phyloP scores from a whole-genome alignment of 225 moss, liverwort and hornwort species.

The Bryum argenteum region DNA sequence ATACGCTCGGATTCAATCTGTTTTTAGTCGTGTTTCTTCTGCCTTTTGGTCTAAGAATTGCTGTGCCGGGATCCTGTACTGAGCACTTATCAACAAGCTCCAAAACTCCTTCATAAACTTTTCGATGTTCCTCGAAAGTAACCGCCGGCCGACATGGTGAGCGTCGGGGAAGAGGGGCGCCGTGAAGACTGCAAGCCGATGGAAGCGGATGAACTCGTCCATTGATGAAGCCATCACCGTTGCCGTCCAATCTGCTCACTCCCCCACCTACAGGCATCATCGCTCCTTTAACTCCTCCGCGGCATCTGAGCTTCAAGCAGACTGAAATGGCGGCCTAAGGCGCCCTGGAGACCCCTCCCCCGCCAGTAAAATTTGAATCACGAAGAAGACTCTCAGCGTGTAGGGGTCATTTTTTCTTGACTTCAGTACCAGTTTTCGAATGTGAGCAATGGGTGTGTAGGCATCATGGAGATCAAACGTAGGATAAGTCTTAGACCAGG shows the following conservation, averaged over 20 bases:
- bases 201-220: no score
- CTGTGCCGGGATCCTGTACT: slow-evolving; percentile 96
- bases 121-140: slow-evolving; percentile 98
- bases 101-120: slow-evolving; percentile 99
- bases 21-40: slow-evolving; percentile 89
- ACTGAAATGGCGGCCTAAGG: slow-evolving; percentile 20
- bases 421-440: slow-evolving; percentile 14
- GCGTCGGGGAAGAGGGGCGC: slow-evolving; percentile 6
- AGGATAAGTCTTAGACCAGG: slow-evolving; percentile 15
- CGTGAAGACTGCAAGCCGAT: not conserved
- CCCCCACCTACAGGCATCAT: slow-evolving; percentile 19
- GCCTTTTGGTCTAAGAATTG: slow-evolving; percentile 97
- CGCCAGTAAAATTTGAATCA: slow-evolving; percentile 28
- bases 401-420: slow-evolving; percentile 9
- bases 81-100: slow-evolving; percentile 91
- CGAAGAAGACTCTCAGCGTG: slow-evolving; percentile 17
- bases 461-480: slow-evolving; percentile 23
- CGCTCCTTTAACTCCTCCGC: not conserved
- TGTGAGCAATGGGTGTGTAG: slow-evolving; percentile 17
- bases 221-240: no score
- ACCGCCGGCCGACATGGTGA: slow-evolving; percentile 94
- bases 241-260: no score
- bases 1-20: slow-evolving; percentile 98
- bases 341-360: not conserved
- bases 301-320: not conserved